Base-by-base conservation (phyloP, 1,284 basidiomycete genomes). In the Moniliella sp. region DNA sequence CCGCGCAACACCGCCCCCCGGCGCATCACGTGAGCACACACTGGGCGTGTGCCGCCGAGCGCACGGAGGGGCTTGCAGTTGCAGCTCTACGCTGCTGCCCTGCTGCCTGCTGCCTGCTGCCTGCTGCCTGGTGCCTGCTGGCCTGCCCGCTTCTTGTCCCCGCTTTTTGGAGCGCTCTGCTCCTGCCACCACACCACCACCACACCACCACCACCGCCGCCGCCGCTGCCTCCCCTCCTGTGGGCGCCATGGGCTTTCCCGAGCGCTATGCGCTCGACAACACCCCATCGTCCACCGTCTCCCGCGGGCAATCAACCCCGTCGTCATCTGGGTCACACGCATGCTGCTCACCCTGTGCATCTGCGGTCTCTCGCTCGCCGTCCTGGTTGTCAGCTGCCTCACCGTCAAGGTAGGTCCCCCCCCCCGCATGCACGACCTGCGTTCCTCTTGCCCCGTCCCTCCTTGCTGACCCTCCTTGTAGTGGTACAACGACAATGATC, bases 401-500 rank as follows among this genome's bases (percentile, higher is more conserved):
- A 43, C 55, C 11, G 50, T 57, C 15, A 31, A 25, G 23, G 31
- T 32, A 31, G n/a, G 4, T 4, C 4, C 5, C 14, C 25, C 10
- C n/a, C 17, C 17, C 4, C 8, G 5, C n/a, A 12, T 4, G 4
- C 4, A 18, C 27, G 27, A 9, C 11, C 27, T 31, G 15, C n/a
- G 14, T 4, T 7, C 11, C n/a, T 9, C 8, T 30, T 9, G 27
- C 16, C 23, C 11, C 23, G 8, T 10, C 16, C 23, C 12, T 7
- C 8, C 23, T 15, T 9, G 8, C 17, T 18, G 14, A 19, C 23
- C 8, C 21, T 7, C n/a, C n/a, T n/a, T n/a, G 8, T 23, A 54
- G 39, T 62, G 58, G 48, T 62, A 60, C 52, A 55, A 61, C 42
- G 36, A 34, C 1, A 48, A 60, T 35, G 43, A 50, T 13, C 61